Evolutionary conservation across 305 asterid species (phyloP).

Genomic region (Plantago rigida): DNA sequence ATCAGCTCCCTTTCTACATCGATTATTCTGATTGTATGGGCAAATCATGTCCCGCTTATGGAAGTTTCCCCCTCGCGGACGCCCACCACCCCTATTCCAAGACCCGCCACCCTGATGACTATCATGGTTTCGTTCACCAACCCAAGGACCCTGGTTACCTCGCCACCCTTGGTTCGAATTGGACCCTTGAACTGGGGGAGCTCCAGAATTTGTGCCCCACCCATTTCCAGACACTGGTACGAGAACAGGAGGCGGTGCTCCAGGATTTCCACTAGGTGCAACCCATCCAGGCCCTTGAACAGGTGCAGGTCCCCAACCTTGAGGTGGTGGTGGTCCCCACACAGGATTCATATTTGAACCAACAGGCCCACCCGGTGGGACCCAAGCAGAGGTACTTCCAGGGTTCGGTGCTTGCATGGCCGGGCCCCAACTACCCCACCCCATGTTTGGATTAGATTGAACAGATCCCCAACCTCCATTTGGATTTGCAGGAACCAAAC

Average conservation of each 20-base stretch:
- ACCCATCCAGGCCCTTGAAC: constrained; percentile 55
- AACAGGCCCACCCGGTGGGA: constrained; percentile 34
- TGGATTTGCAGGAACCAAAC: constrained; percentile 41
- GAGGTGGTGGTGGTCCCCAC: constrained; percentile 38
- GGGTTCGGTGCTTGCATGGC: constrained; percentile 32
- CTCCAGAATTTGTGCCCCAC: constrained; percentile 48
- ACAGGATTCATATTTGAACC: constrained; percentile 36
- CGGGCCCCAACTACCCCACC: constrained; percentile 42
- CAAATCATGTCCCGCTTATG: constrained; percentile 39
- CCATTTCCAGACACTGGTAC: constrained; percentile 43
- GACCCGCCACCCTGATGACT: constrained; percentile 55
- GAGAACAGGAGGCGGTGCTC: constrained; percentile 28
- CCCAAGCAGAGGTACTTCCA: constrained; percentile 37
- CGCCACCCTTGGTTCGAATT: constrained; percentile 56
- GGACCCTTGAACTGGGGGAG: constrained; percentile 42
- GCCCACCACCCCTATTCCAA: constrained; percentile 62
- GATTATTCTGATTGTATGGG: constrained; percentile 53
- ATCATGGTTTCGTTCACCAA: constrained; percentile 38
- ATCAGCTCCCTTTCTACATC: constrained; percentile 59
- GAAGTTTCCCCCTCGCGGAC: constrained; percentile 27
- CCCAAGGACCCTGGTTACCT: constrained; percentile 46
- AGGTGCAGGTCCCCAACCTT: constrained; percentile 38
- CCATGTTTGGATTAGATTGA: constrained; percentile 37
- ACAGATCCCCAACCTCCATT: constrained; percentile 53
- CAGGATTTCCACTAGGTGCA: constrained; percentile 39